Conservation (phyloP, 257 asterid species). For the Gynochthodes officinalis region DNA sequence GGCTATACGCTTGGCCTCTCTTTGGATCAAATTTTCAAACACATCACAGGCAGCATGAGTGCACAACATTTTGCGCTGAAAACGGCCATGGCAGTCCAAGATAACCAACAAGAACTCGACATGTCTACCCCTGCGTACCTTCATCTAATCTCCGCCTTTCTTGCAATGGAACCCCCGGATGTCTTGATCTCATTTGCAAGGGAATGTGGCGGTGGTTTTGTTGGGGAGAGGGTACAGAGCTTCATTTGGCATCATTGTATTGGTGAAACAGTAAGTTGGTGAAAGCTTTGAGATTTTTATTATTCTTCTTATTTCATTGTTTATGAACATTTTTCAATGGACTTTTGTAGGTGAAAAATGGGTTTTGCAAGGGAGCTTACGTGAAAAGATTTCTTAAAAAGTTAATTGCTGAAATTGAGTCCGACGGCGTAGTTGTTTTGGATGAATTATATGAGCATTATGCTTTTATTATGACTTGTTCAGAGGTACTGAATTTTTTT, state of each 20-base stretch:
- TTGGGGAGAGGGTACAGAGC: constrained; percentile 61
- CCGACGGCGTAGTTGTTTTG: constrained; percentile 56
- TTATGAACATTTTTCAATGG: constrained; percentile 2
- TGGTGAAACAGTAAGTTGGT: constrained; percentile 44
- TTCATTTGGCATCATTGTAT: constrained; percentile 74
- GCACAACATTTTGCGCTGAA: neutral
- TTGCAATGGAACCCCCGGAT: constrained; percentile 71
- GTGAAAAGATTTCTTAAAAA: constrained; percentile 69
- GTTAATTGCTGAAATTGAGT: constrained; percentile 70
- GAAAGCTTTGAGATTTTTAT: neutral
- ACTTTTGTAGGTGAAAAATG: constrained; percentile 35
- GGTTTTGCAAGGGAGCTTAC: constrained; percentile 49
- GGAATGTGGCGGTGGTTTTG: constrained; percentile 75
- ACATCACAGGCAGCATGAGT: neutral
- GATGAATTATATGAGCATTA: constrained; percentile 78
- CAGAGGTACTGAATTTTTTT: constrained; percentile 37
- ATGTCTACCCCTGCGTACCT: constrained; percentile 30
- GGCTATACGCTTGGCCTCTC: neutral
- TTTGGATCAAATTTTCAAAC: constrained; percentile 1
- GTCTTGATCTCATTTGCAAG: constrained; percentile 70
- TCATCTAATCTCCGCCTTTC: constrained; percentile 60
- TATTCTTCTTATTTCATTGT: constrained; percentile 1
- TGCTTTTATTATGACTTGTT: constrained; percentile 47
- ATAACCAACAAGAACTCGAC: constrained; percentile 26
- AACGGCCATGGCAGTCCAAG: constrained; percentile 5